Conservation (phyloP, 192 early-diverging fungal species). For the Allomyces macrogynus region DNA sequence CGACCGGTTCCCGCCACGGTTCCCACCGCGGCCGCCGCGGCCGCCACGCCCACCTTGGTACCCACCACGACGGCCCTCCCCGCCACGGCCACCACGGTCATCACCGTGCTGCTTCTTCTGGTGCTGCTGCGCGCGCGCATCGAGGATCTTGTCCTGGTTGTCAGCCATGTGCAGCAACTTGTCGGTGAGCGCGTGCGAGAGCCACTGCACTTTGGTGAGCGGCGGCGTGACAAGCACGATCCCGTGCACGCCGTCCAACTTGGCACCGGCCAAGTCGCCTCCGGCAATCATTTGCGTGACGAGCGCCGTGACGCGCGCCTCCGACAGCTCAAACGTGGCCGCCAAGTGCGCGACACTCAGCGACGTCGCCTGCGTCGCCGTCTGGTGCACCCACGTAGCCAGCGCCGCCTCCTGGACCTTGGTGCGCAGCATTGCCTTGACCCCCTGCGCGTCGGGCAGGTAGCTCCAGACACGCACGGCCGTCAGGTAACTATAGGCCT, state of each 20-base stretch:
- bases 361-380: slow-evolving; percentile 74
- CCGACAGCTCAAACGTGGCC: slow-evolving; percentile 68
- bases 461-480: slow-evolving; percentile 95
- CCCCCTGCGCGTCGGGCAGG: slow-evolving; percentile 54
- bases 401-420: slow-evolving; percentile 94
- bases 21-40: background rate
- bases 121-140: slow-evolving; percentile 18
- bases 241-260: slow-evolving; percentile 62
- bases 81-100: slow-evolving; percentile 7
- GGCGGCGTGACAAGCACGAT: slow-evolving; percentile 65
- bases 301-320: slow-evolving; percentile 41
- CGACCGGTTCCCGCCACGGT: background rate
- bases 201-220: slow-evolving; percentile 62
- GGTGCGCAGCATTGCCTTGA: slow-evolving; percentile 72
- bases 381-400: slow-evolving; percentile 88
- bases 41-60: no score
- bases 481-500: slow-evolving; percentile 57
- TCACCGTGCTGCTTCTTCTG: slow-evolving; percentile 8
- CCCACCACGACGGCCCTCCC: slow-evolving; percentile 6
- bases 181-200: slow-evolving; percentile 54
- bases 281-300: slow-evolving; percentile 87
- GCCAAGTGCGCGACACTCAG: slow-evolving; percentile 63
- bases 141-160: slow-evolving; percentile 44
- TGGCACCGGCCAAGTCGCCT: slow-evolving; percentile 70
- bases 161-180: slow-evolving; percentile 79